Conservation (phyloP, 2,329 filamentous ascomycete genomes). For the Aspergillus sp. region DNA sequence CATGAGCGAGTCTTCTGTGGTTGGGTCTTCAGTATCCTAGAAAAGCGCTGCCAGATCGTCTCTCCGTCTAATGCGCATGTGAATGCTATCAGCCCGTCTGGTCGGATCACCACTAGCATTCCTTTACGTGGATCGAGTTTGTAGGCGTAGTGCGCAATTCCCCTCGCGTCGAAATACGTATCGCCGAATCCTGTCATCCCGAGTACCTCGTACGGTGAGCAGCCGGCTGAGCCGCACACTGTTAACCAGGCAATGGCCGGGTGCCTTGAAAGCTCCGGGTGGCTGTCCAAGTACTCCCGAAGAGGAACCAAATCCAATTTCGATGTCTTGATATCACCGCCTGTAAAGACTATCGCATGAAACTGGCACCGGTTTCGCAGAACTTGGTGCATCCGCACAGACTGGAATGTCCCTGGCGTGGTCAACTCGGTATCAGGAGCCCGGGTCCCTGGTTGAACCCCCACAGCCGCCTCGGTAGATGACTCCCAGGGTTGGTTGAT, state of each 20-base stretch:
- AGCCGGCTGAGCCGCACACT: not conserved
- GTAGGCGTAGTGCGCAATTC: not conserved
- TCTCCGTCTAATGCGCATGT: not conserved
- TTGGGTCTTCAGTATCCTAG: not conserved
- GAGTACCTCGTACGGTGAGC: constrained; percentile 10
- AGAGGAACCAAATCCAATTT: not conserved
- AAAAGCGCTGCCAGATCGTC: constrained; percentile 3
- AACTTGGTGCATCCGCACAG: constrained; percentile 6
- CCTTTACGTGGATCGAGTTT: not conserved
- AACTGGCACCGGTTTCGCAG: constrained; percentile 4
- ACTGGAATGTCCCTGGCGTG: constrained; percentile 6
- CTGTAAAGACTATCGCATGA: not conserved
- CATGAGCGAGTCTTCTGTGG: not conserved
- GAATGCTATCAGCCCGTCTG: constrained; percentile 8
- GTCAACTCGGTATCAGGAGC: constrained; percentile 7
- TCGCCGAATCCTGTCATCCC: constrained; percentile 5
- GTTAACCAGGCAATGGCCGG: constrained; percentile 8
- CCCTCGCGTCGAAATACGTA: constrained; percentile 1
- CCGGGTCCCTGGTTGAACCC: constrained; percentile 3
- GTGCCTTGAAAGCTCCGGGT: not conserved
- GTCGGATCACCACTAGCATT: constrained; percentile 6
- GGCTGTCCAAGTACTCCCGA: not conserved
- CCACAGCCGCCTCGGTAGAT: not conserved
- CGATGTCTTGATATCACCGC: not conserved
- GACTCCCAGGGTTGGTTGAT: not conserved